These are phyloP conservation scores for Ceratobasidium sp. DNA, from an alignment of 1,284 basidiomycete genomes.

Conservation along the genomic window DNA sequence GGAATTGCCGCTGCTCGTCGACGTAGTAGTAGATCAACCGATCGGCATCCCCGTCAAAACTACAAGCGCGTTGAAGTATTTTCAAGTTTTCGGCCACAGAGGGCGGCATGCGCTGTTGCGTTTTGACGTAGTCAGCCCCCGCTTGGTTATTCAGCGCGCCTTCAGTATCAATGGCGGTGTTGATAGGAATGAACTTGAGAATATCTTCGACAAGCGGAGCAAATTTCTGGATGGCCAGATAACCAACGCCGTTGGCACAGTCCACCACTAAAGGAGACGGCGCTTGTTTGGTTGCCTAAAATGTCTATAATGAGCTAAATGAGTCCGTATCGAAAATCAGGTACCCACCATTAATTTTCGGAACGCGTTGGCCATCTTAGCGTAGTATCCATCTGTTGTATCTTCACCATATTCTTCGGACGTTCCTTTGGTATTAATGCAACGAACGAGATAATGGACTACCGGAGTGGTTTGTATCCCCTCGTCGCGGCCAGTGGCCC, in stretches of 20 bases:
- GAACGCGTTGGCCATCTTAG: constrained; percentile 85
- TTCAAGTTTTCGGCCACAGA: constrained; percentile 65
- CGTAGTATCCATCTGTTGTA: constrained; percentile 83
- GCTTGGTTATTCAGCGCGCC: constrained; percentile 86
- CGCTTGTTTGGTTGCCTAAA: constrained; percentile 67
- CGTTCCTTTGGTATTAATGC: constrained; percentile 82
- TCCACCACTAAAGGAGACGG: constrained; percentile 78
- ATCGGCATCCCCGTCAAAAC: constrained; percentile 97
- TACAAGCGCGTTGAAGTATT: constrained; percentile 82
- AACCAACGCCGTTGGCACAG: constrained; percentile 97
- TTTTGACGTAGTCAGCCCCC: constrained; percentile 98
- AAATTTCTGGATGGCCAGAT: constrained; percentile 69
- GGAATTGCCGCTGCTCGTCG: constrained; percentile 76
- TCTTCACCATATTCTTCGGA: constrained; percentile 81
- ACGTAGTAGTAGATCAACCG: constrained; percentile 94
- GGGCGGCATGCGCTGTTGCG: constrained; percentile 81
- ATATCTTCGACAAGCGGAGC: constrained; percentile 61
- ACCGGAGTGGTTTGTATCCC: constrained; percentile 94
- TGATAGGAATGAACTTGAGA: constrained; percentile 66
- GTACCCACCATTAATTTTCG: constrained; percentile 79
- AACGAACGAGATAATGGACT: constrained; percentile 91
- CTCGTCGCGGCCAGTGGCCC: constrained; percentile 67
- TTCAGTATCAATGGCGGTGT: constrained; percentile 67
- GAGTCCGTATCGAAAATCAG: not conserved
- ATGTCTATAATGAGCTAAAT: not conserved